These are phyloP conservation scores for Suillus subalutaceus DNA, from an alignment of 768 basidiomycete species.

Conservation along the genomic window DNA sequence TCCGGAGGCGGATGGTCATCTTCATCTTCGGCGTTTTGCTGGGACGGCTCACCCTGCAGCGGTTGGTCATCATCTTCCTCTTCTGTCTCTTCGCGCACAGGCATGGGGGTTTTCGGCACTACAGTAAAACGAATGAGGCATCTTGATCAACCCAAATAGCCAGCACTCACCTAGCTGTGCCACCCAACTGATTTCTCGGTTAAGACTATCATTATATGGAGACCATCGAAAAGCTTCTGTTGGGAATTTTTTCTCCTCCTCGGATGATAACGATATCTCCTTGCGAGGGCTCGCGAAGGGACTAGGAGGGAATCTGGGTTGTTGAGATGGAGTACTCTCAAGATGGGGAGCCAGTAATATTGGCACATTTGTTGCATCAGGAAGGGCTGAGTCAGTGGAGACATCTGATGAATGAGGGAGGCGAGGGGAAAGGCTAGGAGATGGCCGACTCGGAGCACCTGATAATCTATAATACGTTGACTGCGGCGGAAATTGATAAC, in stretches of 20 bases:
- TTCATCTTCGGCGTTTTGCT: slow-evolving; percentile 41
- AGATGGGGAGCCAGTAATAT: slow-evolving; percentile 43
- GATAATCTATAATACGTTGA: slow-evolving; percentile 43
- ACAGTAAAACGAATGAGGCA: slow-evolving; percentile 11
- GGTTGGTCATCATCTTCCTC: slow-evolving; percentile 40
- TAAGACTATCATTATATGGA: slow-evolving; percentile 49
- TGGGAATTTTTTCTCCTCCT: slow-evolving; percentile 64
- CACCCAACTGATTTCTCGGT: slow-evolving; percentile 76
- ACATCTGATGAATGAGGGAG: slow-evolving; percentile 55
- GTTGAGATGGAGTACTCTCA: slow-evolving; percentile 51
- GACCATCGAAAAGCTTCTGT: slow-evolving; percentile 57
- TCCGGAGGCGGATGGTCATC: slow-evolving; percentile 55
- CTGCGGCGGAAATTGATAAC: slow-evolving; percentile 38
- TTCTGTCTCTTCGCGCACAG: slow-evolving; percentile 50
- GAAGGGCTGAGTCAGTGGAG: slow-evolving; percentile 46
- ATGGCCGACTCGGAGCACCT: slow-evolving; percentile 43
- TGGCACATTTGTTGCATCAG: slow-evolving; percentile 50
- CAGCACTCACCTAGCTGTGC: slow-evolving; percentile 63
- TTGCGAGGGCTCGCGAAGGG: slow-evolving; percentile 74
- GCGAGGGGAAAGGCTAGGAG: slow-evolving; percentile 35
- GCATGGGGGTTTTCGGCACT: slow-evolving; percentile 69
- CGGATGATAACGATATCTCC: slow-evolving; percentile 52
- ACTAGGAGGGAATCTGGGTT: slow-evolving; percentile 69
- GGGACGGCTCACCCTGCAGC: slow-evolving; percentile 40
- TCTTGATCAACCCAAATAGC: slow-evolving; percentile 4